These are phyloP conservation scores for Drechslera avenae DNA, from an alignment of 2,329 filamentous ascomycete species.

Conservation along the genomic window DNA sequence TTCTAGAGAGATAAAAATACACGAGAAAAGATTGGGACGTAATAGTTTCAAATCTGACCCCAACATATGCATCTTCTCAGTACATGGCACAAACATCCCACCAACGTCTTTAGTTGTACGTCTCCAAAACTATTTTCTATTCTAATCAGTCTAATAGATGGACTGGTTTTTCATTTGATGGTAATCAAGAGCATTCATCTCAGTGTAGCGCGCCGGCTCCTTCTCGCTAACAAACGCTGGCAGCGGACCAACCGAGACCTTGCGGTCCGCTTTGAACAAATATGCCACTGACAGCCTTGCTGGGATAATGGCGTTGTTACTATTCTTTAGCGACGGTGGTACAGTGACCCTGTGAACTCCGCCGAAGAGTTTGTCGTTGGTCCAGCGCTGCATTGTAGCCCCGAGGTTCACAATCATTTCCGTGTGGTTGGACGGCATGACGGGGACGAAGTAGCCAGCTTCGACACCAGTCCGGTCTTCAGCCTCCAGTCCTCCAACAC, in stretches of 20 bases:
- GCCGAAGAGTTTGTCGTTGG: constrained; percentile 1
- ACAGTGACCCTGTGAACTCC: constrained; percentile 1
- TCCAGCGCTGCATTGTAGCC: background rate
- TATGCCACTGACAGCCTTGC: background rate
- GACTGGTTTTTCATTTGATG: too few relatives aligned
- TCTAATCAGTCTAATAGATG: too few relatives aligned
- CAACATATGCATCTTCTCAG: too few relatives aligned
- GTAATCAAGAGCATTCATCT: too few relatives aligned
- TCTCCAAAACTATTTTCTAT: too few relatives aligned
- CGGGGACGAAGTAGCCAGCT: background rate
- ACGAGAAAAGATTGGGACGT: too few relatives aligned
- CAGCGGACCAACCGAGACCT: background rate
- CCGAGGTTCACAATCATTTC: constrained; percentile 1
- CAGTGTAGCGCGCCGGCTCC: too few relatives aligned
- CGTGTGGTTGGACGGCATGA: background rate
- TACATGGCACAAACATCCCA: too few relatives aligned
- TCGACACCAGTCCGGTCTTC: constrained; percentile 68
- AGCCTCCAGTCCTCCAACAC: constrained; percentile 69
- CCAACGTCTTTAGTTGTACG: too few relatives aligned
- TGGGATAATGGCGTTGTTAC: background rate
- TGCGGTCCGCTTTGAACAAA: background rate
- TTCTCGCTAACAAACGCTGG: background rate
- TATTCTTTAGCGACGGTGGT: background rate
- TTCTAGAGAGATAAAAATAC: too few relatives aligned
- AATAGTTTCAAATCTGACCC: too few relatives aligned